Evolutionary conservation across 2,329 filamentous ascomycete genomes (phyloP), one percentile per base, ranked within the genome.

Genomic region (Aspergillus pseudoviridinutans): DNA sequence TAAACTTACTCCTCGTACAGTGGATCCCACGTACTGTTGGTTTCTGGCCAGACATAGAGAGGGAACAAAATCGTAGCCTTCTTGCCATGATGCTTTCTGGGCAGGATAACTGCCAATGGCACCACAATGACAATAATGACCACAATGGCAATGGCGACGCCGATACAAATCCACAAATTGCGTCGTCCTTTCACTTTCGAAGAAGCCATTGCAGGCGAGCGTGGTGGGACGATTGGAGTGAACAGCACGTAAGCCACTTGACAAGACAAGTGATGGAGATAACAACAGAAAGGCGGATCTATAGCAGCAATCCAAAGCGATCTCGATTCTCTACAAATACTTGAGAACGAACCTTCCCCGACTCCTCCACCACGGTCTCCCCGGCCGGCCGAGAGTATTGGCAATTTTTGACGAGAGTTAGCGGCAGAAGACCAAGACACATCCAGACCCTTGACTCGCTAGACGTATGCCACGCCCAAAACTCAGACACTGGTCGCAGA

Each of bases 11-110:
- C 58, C 5, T 67, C 54, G 28, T 65, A 68, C 27, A 69, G 57
- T 2, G 67, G 61, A 6, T 49, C 51, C 66, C 66, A 69, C 24
- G 59, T 64, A n/a, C 56, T 54, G 50, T 58, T 58, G 7, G 56
- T 56, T 5, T 59, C 61, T 1, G 67, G 67, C 53, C 64, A 68
- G 46, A 64, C 54, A n/a, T 69, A 69, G n/a, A 69, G 51, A 2
- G 67, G 67, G 22, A 68, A 56, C 28, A 69, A 29, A 14, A 68
- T 60, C 3, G 51, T 62, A 9, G 49, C 50, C 9, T 54, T 27
- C 44, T 60, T 50, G 6, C 55, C 53, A 12, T 38, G 42, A 3
- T 58, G 41, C 9, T 49, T 47, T 10, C 51, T 54, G 2, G 58
- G 58, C 25, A 62, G 46, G 10, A 62, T 32, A 7, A 62, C 41